Evolutionary conservation across 805 yeast species (phyloP).

Genomic region (Brettanomyces bruxellensis): DNA sequence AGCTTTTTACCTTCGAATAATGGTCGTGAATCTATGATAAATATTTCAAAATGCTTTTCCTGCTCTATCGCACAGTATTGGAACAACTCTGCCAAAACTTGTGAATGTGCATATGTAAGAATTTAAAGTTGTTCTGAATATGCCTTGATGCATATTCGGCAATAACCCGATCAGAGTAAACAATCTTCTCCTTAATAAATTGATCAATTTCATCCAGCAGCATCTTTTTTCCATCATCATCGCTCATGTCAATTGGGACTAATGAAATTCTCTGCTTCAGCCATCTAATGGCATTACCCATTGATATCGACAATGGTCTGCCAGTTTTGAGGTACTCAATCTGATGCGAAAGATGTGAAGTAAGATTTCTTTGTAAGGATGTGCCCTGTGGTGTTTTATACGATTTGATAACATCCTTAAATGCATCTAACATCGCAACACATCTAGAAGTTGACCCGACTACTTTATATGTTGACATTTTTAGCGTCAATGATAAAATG

Average conservation of each 20-base stretch:
- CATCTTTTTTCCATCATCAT: slow-evolving; percentile 55
- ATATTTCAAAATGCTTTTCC: slow-evolving; percentile 61
- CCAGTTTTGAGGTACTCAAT: slow-evolving; percentile 87
- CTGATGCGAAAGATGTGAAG: slow-evolving; percentile 82
- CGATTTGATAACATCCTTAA: slow-evolving; percentile 68
- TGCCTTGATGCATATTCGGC: slow-evolving; percentile 72
- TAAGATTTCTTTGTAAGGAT: slow-evolving; percentile 78
- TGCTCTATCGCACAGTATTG: slow-evolving; percentile 55
- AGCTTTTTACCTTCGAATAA: slow-evolving; percentile 84
- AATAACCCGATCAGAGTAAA: slow-evolving; percentile 74
- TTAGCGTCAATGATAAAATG: slow-evolving; percentile 66
- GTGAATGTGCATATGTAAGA: slow-evolving; percentile 81
- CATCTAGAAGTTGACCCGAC: slow-evolving; percentile 89
- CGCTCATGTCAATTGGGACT: slow-evolving; percentile 64
- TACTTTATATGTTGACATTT: slow-evolving; percentile 72
- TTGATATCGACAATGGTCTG: slow-evolving; percentile 82
- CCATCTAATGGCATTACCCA: slow-evolving; percentile 99
- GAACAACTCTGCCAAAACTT: slow-evolving; percentile 70
- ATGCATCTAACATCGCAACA: slow-evolving; percentile 74
- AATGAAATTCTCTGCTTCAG: slow-evolving; percentile 86
- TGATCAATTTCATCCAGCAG: slow-evolving; percentile 64
- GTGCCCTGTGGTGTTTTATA: slow-evolving; percentile 82
- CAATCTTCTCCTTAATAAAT: slow-evolving; percentile 78
- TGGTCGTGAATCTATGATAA: slow-evolving; percentile 90
- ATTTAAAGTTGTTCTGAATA: slow-evolving; percentile 66